A percentile compares a stretch with the other conserved stretches of the same genome.
Evolutionary conservation across 352 stramenopile species (phyloP).

Genomic region (Elongisporangium undulatum): DNA sequence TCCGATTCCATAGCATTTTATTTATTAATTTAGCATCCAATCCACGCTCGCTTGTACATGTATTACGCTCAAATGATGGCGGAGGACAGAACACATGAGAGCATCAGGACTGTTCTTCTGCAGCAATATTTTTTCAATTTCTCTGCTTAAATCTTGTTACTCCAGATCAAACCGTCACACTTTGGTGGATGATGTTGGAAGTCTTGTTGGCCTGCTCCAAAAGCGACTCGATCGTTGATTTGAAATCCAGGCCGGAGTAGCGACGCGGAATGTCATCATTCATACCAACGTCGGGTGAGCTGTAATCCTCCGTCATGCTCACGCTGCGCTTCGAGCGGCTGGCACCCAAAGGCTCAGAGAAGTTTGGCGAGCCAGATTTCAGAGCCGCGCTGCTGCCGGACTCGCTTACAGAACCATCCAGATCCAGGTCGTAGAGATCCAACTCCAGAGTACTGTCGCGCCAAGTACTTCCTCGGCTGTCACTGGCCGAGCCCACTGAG

Average conservation of each 20-base stretch:
- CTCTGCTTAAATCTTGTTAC: background rate
- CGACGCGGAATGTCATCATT: conserved; percentile 7
- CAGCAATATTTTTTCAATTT: background rate
- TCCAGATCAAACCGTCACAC: conserved; percentile 24
- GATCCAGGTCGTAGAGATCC: conserved; percentile 51
- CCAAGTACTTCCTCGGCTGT: conserved; percentile 52
- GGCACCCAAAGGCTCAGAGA: conserved; percentile 39
- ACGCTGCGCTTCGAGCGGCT: conserved; percentile 31
- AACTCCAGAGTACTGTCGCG: conserved; percentile 51
- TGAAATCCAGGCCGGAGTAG: conserved; percentile 52
- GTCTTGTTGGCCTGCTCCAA: conserved; percentile 64
- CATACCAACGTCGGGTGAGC: conserved; percentile 5
- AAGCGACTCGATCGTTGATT: conserved; percentile 73
- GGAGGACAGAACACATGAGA: too few species aligned
- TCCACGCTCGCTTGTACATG: too few species aligned
- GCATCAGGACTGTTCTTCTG: background rate
- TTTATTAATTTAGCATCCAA: too few species aligned
- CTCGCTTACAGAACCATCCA: conserved; percentile 17
- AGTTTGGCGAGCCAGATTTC: conserved; percentile 13
- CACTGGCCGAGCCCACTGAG: conserved; percentile 55
- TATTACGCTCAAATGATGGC: too few species aligned
- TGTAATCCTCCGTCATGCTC: conserved; percentile 38
- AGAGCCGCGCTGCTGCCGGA: conserved; percentile 13
- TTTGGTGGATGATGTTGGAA: conserved; percentile 50
- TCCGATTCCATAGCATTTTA: background rate